These are phyloP conservation scores for Phytophthora citrophthora DNA, from an alignment of 352 stramenopile species.

Conservation along the genomic window DNA sequence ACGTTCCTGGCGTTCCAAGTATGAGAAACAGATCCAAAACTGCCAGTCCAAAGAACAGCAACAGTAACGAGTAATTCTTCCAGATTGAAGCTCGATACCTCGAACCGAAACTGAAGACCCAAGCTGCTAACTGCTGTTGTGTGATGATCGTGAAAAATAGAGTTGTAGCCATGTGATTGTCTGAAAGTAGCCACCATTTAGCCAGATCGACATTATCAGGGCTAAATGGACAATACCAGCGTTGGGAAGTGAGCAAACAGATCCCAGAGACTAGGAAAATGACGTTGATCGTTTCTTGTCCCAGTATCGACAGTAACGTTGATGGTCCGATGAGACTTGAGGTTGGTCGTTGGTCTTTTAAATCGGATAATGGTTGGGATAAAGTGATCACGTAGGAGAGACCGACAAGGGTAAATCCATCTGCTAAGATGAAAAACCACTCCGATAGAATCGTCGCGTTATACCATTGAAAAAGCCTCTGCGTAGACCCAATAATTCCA, in stretches of 20 bases:
- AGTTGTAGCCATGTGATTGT: constrained; percentile 50
- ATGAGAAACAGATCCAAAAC: constrained; percentile 47
- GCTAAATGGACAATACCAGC: constrained; percentile 56
- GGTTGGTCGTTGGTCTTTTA: constrained; percentile 37
- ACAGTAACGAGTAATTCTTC: constrained; percentile 44
- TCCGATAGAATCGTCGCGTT: constrained; percentile 73
- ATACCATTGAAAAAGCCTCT: constrained; percentile 76
- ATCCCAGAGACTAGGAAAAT: constrained; percentile 46
- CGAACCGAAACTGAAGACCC: constrained; percentile 53
- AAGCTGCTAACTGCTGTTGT: constrained; percentile 37
- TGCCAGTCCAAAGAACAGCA: constrained; percentile 27
- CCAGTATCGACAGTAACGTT: constrained; percentile 52
- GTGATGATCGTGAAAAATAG: constrained; percentile 40
- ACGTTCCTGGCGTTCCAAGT: constrained; percentile 37
- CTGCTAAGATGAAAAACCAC: constrained; percentile 74
- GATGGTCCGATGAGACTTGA: constrained; percentile 68
- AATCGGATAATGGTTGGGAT: constrained; percentile 49
- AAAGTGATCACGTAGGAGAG: constrained; percentile 81
- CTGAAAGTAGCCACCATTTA: constrained; percentile 57
- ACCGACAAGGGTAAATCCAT: constrained; percentile 70
- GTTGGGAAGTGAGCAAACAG: constrained; percentile 41
- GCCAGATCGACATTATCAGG: constrained; percentile 42
- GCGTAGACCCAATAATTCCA: constrained; percentile 69
- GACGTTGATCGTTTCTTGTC: constrained; percentile 63
- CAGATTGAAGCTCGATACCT: constrained; percentile 51